Evolutionary conservation across 768 basidiomycete genomes (phyloP), one percentile per base, ranked within the genome.

Genomic region (Amanita pallidorosea): DNA sequence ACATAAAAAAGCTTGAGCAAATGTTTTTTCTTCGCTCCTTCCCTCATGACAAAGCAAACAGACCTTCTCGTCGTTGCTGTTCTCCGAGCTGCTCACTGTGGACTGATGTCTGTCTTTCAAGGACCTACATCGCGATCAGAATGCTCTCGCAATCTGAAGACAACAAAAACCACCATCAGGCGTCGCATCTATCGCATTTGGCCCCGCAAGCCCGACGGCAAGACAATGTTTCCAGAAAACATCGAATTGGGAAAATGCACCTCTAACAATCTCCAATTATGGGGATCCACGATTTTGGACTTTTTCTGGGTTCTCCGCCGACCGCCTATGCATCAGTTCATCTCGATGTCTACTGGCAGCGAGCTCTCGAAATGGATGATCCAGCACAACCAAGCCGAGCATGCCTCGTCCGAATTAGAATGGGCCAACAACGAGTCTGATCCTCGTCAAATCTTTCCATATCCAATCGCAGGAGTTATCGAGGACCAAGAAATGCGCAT

Each of bases 231-330:
- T 17, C 48, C 51, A 5, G 45, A 7, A 11, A 47, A 36, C 12
- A 47, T 34, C 20, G n/a, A 11, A n/a, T 3, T 47, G 6, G 45
- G 45, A 12, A 47, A 35, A 53, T 47, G 44, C 42, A 54, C 67
- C 6, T 55, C 64, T 0, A 70, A 70, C 49, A 57, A 59, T 0
- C 23, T 63, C 7, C 58, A 63, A 38, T 55, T 67, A 12, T 77
- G 74, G 74, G 73, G 74, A 40, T 67, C 66, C 9, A 70, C 70
- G 1, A 54, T 74, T 1, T 61, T 64, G 25, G 70, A 76, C 48
- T 74, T 77, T 50, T 75, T 65, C 53, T 52, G 15, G 1, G 61
- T 66, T 17, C 31, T 51, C 1, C 60, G 65, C 13, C 43, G 64
- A 0, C 62, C 65, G 1, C 48, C 55, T 27, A 3, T 58, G 3